Evolutionary conservation across 2,329 filamentous ascomycete species (phyloP), one percentile per base, ranked within the genome.

Genomic region (Cladosporium cucumerinum): DNA sequence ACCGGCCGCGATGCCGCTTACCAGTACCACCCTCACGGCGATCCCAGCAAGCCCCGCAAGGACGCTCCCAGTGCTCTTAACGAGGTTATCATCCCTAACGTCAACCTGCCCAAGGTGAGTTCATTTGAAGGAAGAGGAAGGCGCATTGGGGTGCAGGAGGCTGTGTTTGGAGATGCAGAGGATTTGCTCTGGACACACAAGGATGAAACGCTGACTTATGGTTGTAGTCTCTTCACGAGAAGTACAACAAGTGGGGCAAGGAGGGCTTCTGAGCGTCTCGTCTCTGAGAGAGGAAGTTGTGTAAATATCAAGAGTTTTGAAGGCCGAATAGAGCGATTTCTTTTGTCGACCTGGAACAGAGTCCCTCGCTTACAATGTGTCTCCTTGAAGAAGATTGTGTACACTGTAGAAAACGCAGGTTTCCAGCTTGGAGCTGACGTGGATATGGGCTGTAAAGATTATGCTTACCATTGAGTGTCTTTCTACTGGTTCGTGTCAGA

Each of bases 161-260:
- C 21, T 36, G 28, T 43, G 21, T 23, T 2, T 34, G 30, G 54
- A 28, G 25, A 25, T 60, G 28, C 23, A 61, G 58, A 43, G 63
- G 28, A 52, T 4, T 46, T 14, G 30, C 21, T 10, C 18, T 39
- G 54, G 32, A 57, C 4, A 46, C 28, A 46, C 14, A 7, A 46
- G 48, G 23, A 54, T 48, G 43, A 32, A 58, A 30, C 25, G 30
- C 64, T 66, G 60, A 66, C 54, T 23, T 25, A 36, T 23, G 30
- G 12, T n/a, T 55, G n/a, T 74, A 96, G 92, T 86, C 89, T 75
- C 87, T 97, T 70, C 95, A 99, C 83, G 95, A 99, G 73, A 90
- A 90, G 83, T 98, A 90, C 88, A 99, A 99, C 91, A 99, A 99
- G 86, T 98, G 92, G 88, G 95, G 95, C 80, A 98, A 98, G 88